Base-by-base conservation (phyloP, 192 early-diverging fungal species). In the Gonapodya prolifera region DNA sequence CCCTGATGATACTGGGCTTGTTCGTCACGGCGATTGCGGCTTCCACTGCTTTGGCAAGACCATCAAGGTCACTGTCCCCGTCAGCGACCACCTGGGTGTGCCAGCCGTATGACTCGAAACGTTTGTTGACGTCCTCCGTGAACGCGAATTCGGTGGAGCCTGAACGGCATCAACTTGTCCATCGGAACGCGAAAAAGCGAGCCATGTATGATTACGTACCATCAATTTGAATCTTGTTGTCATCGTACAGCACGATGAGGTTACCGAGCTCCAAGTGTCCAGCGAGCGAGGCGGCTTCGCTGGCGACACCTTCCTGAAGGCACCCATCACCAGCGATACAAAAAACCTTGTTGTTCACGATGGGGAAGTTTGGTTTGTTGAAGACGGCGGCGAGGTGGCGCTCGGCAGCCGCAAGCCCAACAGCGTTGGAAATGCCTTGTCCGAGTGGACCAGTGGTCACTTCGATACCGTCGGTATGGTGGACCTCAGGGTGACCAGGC, bases 191-290 rank as follows among this genome's bases (percentile, higher is more conserved):
- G 23, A 2, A 32, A 33, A 34, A 87, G 77, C 95, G 95, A 86
- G 97, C 97, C 82, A 99, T 96, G 76, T 61, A 99, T 82, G 32
- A 89, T 95, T 70, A 99, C 87, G 80, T 97, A 97, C 80, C 96
- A 96, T 99, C 97, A 82, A 99, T 96, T 76, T 92, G 90, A 85
- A 99, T 93, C 80, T 94, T 87, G 86, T 99, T 99, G 80, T 95
- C 93, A 85, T 99, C 97, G 83, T 99, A 99, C 61, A 99, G 82
- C 30, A 89, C 91, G 80, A 98, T 94, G 69, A 99, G 87, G 80
- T 97, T 98, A 80, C 96, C 97, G 32, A 99, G 87, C 85, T 96
- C 82, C 79, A 93, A 83, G 75, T 97, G 95, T 69, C 92, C 97
- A 32, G 97, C 97, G 35, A 99, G 88, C 30, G 95, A 95, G 75